These are phyloP conservation scores for Echria macrotheca DNA, from an alignment of 495 filamentous ascomycete species.

Conservation along the genomic window DNA sequence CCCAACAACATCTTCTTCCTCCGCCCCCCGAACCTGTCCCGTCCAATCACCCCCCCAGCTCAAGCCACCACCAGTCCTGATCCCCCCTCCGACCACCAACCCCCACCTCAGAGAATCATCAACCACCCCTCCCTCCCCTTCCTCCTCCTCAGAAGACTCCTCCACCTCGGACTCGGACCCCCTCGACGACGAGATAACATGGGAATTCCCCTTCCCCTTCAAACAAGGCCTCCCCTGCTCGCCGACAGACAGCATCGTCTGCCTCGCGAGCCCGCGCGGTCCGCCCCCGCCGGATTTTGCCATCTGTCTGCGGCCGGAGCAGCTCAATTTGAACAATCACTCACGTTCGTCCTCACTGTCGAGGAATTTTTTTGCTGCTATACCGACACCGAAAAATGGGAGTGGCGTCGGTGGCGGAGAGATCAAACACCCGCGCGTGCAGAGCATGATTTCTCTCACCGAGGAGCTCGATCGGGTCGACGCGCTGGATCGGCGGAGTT, in stretches of 20 bases:
- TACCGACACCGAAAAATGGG: too few species aligned
- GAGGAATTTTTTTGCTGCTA: too few species aligned
- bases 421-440: background rate
- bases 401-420: too few species aligned
- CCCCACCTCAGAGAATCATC: background rate
- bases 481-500: background rate
- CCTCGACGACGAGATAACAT: slow-evolving; percentile 9
- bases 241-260: slow-evolving; percentile 2
- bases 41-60: too few species aligned
- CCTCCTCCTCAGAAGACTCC: background rate
- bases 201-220: slow-evolving; percentile 10
- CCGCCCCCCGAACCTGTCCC: too few species aligned
- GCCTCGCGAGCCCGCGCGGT: background rate
- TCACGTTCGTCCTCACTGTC: too few species aligned
- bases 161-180: background rate
- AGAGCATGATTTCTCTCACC: background rate
- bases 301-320: background rate
- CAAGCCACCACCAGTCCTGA: too few species aligned
- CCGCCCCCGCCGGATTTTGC: background rate
- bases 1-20: too few species aligned
- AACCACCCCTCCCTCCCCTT: background rate
- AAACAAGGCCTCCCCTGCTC: slow-evolving; percentile 1
- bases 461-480: background rate
- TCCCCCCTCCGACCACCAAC: background rate
- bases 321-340: background rate